Conservation (phyloP, 2,329 filamentous ascomycete genomes). For the Penicillium sp. region DNA sequence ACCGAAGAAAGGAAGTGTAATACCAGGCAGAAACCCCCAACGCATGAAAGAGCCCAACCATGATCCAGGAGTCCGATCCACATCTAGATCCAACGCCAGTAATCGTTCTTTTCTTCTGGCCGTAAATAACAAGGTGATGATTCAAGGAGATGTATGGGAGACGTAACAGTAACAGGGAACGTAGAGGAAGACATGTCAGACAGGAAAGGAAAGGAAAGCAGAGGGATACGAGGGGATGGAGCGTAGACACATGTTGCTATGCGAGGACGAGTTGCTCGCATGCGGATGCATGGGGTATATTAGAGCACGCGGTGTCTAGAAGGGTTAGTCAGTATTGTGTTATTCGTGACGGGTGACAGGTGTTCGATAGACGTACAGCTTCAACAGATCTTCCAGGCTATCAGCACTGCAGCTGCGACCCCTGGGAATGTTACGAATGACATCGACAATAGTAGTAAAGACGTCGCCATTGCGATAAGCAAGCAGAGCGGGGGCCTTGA, state of each 20-base stretch:
- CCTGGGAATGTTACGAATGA: conserved; percentile 77
- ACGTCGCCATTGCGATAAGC: conserved; percentile 88
- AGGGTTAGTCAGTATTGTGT: conserved; percentile 7
- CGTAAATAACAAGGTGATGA: neutral
- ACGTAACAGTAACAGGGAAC: neutral
- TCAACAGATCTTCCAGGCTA: conserved; percentile 55
- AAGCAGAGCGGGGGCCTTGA: conserved; percentile 79
- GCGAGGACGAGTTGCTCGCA: neutral
- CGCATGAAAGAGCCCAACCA: conserved; percentile 7
- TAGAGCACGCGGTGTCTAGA: conserved; percentile 31
- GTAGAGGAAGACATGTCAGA: conserved; percentile 13
- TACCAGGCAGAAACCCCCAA: neutral
- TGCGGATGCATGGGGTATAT: neutral
- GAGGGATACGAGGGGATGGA: neutral
- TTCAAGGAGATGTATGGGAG: neutral
- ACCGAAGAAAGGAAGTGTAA: neutral
- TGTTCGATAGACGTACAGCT: conserved; percentile 43
- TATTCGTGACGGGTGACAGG: neutral
- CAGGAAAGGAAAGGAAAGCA: conserved; percentile 14
- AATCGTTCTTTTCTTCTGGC: conserved; percentile 1
- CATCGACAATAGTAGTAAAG: conserved; percentile 81
- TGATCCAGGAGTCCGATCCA: conserved; percentile 1
- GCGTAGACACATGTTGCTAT: conserved; percentile 13
- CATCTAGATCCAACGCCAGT: conserved; percentile 12
- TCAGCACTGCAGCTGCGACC: conserved; percentile 48